These are phyloP conservation scores for Hansenula lynferdii DNA, from an alignment of 1,139 yeast genomes.

Conservation along the genomic window DNA sequence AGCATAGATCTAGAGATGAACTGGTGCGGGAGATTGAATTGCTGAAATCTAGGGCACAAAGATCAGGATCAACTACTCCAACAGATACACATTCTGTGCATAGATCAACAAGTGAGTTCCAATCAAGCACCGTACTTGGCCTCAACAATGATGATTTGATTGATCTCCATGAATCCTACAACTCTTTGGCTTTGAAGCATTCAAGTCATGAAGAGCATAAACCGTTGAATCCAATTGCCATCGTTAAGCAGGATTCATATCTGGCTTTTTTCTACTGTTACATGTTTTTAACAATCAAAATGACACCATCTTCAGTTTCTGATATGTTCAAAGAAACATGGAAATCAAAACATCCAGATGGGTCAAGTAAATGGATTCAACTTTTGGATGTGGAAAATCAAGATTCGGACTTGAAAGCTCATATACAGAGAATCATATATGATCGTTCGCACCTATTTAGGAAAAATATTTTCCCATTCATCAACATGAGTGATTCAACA, in stretches of 20 bases:
- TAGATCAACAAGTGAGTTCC: no score
- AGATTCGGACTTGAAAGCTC: background rate
- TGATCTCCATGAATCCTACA: conserved; percentile 7
- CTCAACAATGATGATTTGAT: background rate
- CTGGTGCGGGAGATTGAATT: background rate
- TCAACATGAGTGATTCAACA: background rate
- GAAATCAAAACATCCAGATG: conserved; percentile 1
- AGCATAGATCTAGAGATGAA: conserved; percentile 1
- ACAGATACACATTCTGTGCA: no score
- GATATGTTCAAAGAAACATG: conserved; percentile 1
- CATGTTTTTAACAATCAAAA: background rate
- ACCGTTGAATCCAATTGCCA: background rate
- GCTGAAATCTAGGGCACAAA: background rate
- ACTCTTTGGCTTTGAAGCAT: conserved; percentile 6
- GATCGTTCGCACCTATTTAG: background rate
- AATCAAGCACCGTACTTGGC: background rate
- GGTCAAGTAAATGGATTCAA: conserved; percentile 3
- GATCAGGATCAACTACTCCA: background rate
- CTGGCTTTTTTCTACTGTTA: background rate
- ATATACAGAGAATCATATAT: background rate
- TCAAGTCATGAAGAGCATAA: conserved; percentile 5
- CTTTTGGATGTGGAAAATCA: background rate
- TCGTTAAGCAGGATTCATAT: background rate
- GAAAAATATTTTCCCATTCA: background rate
- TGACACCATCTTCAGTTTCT: background rate